Conservation (phyloP, 2,329 filamentous ascomycete species). For the Pestalotiopsis sp. region DNA sequence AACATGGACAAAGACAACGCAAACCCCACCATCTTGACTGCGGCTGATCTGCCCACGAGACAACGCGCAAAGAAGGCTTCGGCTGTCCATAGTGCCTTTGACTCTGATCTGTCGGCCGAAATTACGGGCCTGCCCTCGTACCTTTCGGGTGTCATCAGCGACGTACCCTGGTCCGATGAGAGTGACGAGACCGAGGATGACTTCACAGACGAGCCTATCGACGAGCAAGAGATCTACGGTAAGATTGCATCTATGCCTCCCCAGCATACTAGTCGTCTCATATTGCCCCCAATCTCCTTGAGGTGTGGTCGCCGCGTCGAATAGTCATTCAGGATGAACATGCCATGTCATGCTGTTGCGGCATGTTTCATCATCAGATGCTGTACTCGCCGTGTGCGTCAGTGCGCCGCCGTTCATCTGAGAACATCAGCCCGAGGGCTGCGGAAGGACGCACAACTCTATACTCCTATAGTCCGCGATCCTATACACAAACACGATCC, state of each 20-base stretch:
- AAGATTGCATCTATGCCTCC: constrained; percentile 26
- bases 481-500: constrained; percentile 10
- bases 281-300: not conserved
- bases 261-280: constrained; percentile 21
- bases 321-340: not conserved
- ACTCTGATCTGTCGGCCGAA: constrained; percentile 49
- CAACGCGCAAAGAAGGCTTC: constrained; percentile 52
- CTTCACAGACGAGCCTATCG: constrained; percentile 77
- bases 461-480: not conserved
- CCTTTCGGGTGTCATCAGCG: constrained; percentile 42
- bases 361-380: constrained; percentile 9
- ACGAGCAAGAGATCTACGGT: constrained; percentile 98
- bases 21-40: constrained; percentile 90
- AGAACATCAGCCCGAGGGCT: not conserved
- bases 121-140: constrained; percentile 49
- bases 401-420: not conserved
- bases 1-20: constrained; percentile 66
- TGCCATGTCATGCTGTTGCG: not conserved
- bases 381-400: constrained; percentile 10
- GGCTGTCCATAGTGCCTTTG: constrained; percentile 47
- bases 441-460: not conserved
- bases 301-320: not conserved
- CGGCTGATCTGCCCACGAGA: constrained; percentile 85
- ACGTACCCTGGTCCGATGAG: constrained; percentile 39
- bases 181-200: constrained; percentile 51